Evolutionary conservation across 352 stramenopile genomes (phyloP), one percentile per base, ranked within the genome.

Genomic region (Phytophthora fragariae): DNA sequence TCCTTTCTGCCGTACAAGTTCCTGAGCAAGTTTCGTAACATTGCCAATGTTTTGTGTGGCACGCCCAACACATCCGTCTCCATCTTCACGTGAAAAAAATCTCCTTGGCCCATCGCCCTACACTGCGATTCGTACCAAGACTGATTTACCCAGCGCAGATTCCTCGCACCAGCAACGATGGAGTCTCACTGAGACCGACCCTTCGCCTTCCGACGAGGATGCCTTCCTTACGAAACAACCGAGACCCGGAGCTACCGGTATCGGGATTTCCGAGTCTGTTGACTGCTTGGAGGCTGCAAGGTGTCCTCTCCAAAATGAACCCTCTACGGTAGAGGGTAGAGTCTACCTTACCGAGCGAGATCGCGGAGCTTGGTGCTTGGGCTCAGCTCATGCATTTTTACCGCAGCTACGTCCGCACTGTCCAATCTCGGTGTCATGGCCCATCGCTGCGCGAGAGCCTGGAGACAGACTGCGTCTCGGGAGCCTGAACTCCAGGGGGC

Each of bases 351-450:
- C 17, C 44, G 44, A 50, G 41, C 14, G 41, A 50, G 41, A 50
- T 50, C 44, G 44, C 44, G 17, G 41, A 11, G 41, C 41, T 14
- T 49, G 41, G 17, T 50, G 37, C 58, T 72, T 37, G 19, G 29
- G 61, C 35, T 71, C 62, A 72, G 64, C 17, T 33, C n/a, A 3
- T n/a, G 9, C 65, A 68, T 70, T 71, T 76, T 75, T 76, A 68
- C 55, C 44, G 35, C 60, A 44, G 27, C 14, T 15, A 37, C 58
- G 21, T 17, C 29, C 12, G 58, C 46, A 73, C 49, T 75, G 52
- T 73, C 70, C 68, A 75, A 67, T 73, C 62, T 76, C 53, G 67
- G 62, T 64, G 61, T 72, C 52, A 75, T 70, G 71, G 15, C 58
- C 70, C 33, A 61, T 63, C 65, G 50, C 57, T 76, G 59, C 47